These are phyloP conservation scores for Pythium utonaiense DNA, from an alignment of 352 stramenopile species.

Conservation along the genomic window DNA sequence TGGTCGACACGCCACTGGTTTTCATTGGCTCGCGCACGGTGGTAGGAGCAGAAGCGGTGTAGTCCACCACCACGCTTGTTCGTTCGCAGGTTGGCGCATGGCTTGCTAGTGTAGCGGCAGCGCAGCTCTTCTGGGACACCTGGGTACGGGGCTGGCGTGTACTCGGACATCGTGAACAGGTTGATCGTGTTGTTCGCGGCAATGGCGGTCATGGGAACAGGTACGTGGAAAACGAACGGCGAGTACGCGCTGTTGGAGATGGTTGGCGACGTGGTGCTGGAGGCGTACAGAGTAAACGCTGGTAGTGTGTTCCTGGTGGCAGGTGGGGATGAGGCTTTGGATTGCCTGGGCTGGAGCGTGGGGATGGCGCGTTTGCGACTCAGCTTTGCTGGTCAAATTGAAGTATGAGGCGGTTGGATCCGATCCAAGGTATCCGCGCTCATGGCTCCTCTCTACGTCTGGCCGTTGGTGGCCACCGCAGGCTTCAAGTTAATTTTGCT, in stretches of 20 bases:
- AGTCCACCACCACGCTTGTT: slow-evolving; percentile 45
- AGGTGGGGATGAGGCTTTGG: neutral
- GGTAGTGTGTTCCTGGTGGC: neutral
- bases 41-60: slow-evolving; percentile 49
- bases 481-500: neutral
- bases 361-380: neutral
- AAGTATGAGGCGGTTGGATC: slow-evolving; percentile 17
- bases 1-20: slow-evolving; percentile 49
- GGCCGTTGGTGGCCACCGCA: neutral
- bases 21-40: slow-evolving; percentile 53
- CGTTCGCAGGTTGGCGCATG: slow-evolving; percentile 41
- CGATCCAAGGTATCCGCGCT: neutral
- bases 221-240: neutral
- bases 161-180: slow-evolving; percentile 13
- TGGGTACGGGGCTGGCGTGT: slow-evolving; percentile 14
- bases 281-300: neutral
- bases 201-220: slow-evolving; percentile 11
- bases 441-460: slow-evolving; percentile 5
- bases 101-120: slow-evolving; percentile 50
- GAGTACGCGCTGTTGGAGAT: neutral
- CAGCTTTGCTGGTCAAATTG: slow-evolving; percentile 15
- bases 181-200: slow-evolving; percentile 13
- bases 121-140: slow-evolving; percentile 23
- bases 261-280: neutral
- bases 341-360: neutral